Base-by-base conservation (phyloP, 768 basidiomycete species). In the Hygrocybe punicea region DNA sequence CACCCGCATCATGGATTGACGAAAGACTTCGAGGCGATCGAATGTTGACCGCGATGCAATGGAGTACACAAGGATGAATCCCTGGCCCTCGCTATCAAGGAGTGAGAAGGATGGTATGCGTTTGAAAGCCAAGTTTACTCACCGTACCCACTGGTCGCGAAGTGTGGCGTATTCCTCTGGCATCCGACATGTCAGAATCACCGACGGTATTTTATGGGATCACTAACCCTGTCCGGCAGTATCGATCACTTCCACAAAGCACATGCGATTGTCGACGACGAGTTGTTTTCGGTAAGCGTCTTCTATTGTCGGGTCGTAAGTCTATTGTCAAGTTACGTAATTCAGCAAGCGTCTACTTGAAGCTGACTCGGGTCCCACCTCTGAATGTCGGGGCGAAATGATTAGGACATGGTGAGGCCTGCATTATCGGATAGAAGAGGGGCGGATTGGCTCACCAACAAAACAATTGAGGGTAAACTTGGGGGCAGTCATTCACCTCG, bases 61-160 rank as follows among this genome's bases (percentile, higher is more conserved):
- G 42, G 93, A 96, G 75, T 97, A 98, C 57, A 97, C 94, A 47
- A 98, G 83, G 63, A 98, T 89, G 72, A 98, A 96, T n/a, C 93
- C 94, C 77, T 96, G 93, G 60, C 95, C 95, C 73, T 98, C 94
- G 25, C 94, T 96, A 67, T 21, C 54, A 48, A 24, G 55, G 34
- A 60, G 54, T 62, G 24, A 58, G 58, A 47, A 16, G 25, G 51
- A 48, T 45, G n/a, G 51, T 37, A 60, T 35, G 46, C 53, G 57
- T 44, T 25, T 52, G 40, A 51, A 46, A 61, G 58, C 53, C 42
- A 47, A 34, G 45, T 55, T 49, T 55, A 80, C 87, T 73, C 59
- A 96, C 94, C 94, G 86, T 65, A 97, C 93, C 94, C 94, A 98
- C 73, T 98, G 95, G 78, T 97, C 93, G 63, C 94, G 87, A 62